Percentiles rank a stretch among this genome's conserved stretches.
Conservation (phyloP, 805 yeast species). For the Cyberlindnera mississippiensis region DNA sequence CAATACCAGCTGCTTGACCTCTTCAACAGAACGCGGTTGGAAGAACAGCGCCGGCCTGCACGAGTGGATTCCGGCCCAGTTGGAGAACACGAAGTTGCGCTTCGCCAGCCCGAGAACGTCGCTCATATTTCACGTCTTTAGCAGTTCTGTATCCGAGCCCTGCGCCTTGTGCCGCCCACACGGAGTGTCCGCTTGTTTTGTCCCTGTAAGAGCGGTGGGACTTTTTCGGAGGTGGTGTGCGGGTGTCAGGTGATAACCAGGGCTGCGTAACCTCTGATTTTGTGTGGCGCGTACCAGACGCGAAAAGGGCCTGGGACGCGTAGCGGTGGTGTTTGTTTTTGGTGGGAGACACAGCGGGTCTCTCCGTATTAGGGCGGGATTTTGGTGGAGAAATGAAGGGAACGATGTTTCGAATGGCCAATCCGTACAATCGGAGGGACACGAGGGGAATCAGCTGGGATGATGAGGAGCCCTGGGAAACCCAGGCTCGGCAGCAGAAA, state of each 20-base stretch:
- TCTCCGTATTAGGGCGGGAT: background rate
- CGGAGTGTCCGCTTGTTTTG: too few species aligned
- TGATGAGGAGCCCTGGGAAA: constrained; percentile 6
- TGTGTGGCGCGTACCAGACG: background rate
- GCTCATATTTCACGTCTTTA: constrained; percentile 9
- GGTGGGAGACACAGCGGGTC: constrained; percentile 6
- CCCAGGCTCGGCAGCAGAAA: background rate
- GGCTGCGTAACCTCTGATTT: background rate
- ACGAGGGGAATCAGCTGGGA: constrained; percentile 7
- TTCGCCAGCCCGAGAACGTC: constrained; percentile 26
- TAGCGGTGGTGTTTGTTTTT: constrained; percentile 7
- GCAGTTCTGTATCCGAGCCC: too few species aligned
- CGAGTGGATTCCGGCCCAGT: constrained; percentile 88
- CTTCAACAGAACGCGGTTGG: constrained; percentile 71
- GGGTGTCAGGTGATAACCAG: background rate
- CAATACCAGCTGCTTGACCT: constrained; percentile 61
- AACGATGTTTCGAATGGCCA: constrained; percentile 8
- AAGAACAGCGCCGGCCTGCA: constrained; percentile 74
- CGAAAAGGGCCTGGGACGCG: background rate
- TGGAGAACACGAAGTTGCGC: constrained; percentile 35
- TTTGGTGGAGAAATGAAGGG: background rate
- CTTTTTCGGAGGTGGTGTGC: constrained; percentile 1
- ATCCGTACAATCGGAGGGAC: constrained; percentile 2
- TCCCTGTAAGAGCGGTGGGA: background rate
- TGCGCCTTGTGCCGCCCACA: too few species aligned